Percentiles rank a stretch among this genome's conserved stretches.
Conservation (phyloP, 345 rosid species). For the Nephelium lappaceum region DNA sequence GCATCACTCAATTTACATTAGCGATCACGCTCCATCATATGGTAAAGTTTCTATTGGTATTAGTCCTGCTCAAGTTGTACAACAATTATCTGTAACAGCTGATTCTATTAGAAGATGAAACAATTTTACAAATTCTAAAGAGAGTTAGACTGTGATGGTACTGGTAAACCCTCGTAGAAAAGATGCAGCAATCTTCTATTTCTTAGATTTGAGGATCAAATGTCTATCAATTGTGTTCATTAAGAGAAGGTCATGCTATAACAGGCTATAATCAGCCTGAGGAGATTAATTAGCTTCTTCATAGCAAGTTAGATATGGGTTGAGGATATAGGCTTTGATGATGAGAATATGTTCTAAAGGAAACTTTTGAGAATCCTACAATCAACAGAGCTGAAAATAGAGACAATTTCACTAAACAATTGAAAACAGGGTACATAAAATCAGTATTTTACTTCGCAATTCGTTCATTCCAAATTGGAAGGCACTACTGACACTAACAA, state of each 20-base stretch:
- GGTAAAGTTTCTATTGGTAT: no score
- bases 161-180: neutral
- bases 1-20: no score
- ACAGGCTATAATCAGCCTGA: neutral
- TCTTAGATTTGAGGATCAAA: neutral
- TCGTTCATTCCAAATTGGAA: constrained; percentile 18
- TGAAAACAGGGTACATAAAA: constrained; percentile 17
- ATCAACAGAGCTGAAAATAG: neutral
- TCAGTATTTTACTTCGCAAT: constrained; percentile 15
- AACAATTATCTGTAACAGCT: neutral
- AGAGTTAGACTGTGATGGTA: no score
- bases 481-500: constrained; percentile 15
- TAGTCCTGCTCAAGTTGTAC: neutral
- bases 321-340: neutral
- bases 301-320: neutral
- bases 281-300: neutral
- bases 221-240: neutral
- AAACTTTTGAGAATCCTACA: neutral
- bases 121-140: no score
- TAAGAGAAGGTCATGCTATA: neutral
- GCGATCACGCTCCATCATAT: no score
- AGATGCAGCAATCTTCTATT: neutral
- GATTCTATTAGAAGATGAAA: neutral
- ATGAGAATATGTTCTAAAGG: neutral
- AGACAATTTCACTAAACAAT: constrained; percentile 15